Percentiles rank a stretch among this genome's conserved stretches.
Conservation (phyloP, 495 filamentous ascomycete species). For the Hypomontagnella submonticulosa region DNA sequence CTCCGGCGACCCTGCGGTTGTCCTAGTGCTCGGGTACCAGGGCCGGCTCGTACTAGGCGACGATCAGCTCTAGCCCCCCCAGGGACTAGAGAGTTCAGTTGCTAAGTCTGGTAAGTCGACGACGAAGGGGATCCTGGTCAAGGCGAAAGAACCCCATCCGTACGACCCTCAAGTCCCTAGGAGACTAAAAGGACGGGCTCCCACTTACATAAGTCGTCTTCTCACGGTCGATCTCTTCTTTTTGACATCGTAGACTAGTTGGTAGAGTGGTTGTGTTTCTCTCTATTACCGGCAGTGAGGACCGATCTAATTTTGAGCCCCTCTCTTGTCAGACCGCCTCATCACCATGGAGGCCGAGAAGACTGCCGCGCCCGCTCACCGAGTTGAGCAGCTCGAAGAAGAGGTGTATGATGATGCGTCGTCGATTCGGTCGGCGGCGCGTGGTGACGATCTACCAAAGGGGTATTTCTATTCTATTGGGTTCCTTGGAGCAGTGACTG, state of each 20-base stretch:
- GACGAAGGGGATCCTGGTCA: slow-evolving; percentile 5
- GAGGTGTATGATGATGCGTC: slow-evolving; percentile 35
- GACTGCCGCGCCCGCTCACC: slow-evolving; percentile 9
- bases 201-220: slow-evolving; percentile 16
- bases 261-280: slow-evolving; percentile 12
- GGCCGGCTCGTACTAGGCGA: slow-evolving; percentile 10
- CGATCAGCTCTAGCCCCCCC: slow-evolving; percentile 9
- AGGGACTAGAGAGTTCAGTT: slow-evolving; percentile 1
- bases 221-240: slow-evolving; percentile 13
- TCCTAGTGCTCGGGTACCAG: slow-evolving; percentile 2
- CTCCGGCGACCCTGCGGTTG: slow-evolving; percentile 10
- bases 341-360: slow-evolving; percentile 24
- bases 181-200: too few relatives aligned
- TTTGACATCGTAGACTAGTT: slow-evolving; percentile 5
- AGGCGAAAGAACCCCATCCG: slow-evolving; percentile 2
- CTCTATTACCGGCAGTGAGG: slow-evolving; percentile 13
- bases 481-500: slow-evolving; percentile 41
- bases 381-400: slow-evolving; percentile 6
- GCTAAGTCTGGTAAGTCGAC: slow-evolving; percentile 14
- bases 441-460: slow-evolving; percentile 40
- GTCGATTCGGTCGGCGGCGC: slow-evolving; percentile 37
- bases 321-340: slow-evolving; percentile 3
- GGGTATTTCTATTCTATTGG: slow-evolving; percentile 45
- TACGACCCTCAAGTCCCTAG: slow-evolving; percentile 7
- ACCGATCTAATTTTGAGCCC: slow-evolving; percentile 2